Conservation (phyloP, 768 basidiomycete genomes). For the Austroboletus eburneus region DNA sequence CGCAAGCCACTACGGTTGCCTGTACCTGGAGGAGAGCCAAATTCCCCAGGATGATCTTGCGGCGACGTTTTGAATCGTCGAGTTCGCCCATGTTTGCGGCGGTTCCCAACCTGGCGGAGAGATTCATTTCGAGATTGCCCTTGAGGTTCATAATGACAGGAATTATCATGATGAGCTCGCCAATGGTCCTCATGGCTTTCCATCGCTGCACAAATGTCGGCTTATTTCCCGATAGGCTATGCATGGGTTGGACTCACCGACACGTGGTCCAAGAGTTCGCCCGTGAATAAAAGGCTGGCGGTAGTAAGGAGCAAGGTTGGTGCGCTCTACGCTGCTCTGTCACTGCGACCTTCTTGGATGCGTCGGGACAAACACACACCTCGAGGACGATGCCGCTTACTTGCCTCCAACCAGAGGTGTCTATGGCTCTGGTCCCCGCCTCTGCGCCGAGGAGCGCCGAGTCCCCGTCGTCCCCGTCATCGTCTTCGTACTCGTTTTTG, state of each 20-base stretch:
- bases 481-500: slow-evolving; percentile 25
- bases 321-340: slow-evolving; percentile 53
- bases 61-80: slow-evolving; percentile 61
- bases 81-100: slow-evolving; percentile 92
- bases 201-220: slow-evolving; percentile 54
- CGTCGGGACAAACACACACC: slow-evolving; percentile 38
- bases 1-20: slow-evolving; percentile 81
- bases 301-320: slow-evolving; percentile 85
- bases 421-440: slow-evolving; percentile 23
- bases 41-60: slow-evolving; percentile 73
- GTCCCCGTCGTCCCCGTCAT: slow-evolving; percentile 38
- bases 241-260: slow-evolving; percentile 51
- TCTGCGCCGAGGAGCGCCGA: slow-evolving; percentile 42
- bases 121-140: slow-evolving; percentile 99
- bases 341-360: background rate
- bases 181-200: slow-evolving; percentile 83
- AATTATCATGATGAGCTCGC: slow-evolving; percentile 95
- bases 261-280: slow-evolving; percentile 82
- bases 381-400: slow-evolving; percentile 64
- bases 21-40: slow-evolving; percentile 88
- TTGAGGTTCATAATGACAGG: slow-evolving; percentile 94
- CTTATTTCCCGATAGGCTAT: slow-evolving; percentile 1
- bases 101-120: slow-evolving; percentile 92
- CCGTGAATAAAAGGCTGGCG: slow-evolving; percentile 82
- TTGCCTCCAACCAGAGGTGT: slow-evolving; percentile 46